Evolutionary conservation across 164 flowering plant genomes (phyloP).

Genomic region (Hamamelis virginiana): DNA sequence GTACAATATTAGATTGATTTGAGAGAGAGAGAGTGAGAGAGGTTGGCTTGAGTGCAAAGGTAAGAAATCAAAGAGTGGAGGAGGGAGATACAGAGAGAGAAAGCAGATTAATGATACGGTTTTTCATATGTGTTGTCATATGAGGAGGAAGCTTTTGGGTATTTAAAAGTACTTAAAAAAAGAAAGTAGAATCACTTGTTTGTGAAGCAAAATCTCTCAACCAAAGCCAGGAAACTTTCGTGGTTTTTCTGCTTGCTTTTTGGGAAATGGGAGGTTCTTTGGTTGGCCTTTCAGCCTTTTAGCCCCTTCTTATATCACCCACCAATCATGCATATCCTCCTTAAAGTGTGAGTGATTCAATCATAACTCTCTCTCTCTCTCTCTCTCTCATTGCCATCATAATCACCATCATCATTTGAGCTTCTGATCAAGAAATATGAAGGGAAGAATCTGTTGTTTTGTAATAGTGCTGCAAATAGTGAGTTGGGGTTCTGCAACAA

Average conservation of each 20-base stretch:
- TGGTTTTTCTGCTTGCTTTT: constrained; percentile 12
- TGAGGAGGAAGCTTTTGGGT: background rate
- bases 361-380: constrained; percentile 8
- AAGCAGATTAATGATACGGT: background rate
- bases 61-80: constrained; percentile 3
- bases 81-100: background rate
- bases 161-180: background rate
- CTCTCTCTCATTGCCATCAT: constrained; percentile 6
- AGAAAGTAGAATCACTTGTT: constrained; percentile 30
- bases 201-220: constrained; percentile 30
- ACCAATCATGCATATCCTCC: constrained; percentile 15
- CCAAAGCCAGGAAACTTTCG: constrained; percentile 9
- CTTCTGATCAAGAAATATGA: constrained; percentile 20
- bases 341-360: constrained; percentile 1
- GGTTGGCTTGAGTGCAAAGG: constrained; percentile 22
- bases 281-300: background rate
- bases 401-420: constrained; percentile 6
- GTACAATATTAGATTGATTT: constrained; percentile 10
- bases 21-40: constrained; percentile 15
- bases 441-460: constrained; percentile 16
- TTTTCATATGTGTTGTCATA: constrained; percentile 19
- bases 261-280: constrained; percentile 16
- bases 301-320: constrained; percentile 15
- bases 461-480: constrained; percentile 31
- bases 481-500: constrained; percentile 36